Evolutionary conservation across 768 basidiomycete species (phyloP), one percentile per base, ranked within the genome.

Genomic region (Phanerochaete sordida): DNA sequence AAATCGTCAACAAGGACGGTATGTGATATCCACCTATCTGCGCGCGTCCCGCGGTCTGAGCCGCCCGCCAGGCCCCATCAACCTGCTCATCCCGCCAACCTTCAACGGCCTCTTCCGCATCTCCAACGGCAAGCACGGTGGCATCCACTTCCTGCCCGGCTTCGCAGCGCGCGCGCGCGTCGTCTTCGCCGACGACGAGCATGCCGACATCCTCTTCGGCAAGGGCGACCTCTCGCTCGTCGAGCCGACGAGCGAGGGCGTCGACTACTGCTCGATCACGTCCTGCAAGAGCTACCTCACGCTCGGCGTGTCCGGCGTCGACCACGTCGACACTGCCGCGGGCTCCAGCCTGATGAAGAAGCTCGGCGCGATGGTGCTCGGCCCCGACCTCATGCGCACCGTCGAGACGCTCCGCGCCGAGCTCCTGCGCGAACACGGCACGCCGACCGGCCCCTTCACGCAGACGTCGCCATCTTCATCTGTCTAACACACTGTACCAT

Each of bases 181-280:
- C 30, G 31, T 64, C 21, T 50, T 56, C 21, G 62, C 59, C 24
- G 50, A 59, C 56, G 62, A 64, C 46, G 48, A 58, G 23, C 55
- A 60, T 27, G 62, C 62, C 19, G 37, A 51, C 26, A 59, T 64
- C 2, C 49, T 64, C 43, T 64, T 64, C 54, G 59, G 62, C 5
- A 6, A 46, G 1, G 51, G 51, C 50, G 58, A 60, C 33, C 13
- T 59, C 8, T 39, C 56, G 31, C 6, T 11, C 1, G 52, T 35
- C 5, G 59, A 60, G 47, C 48, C 54, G 11, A 54, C 54, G 15
- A 57, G 54, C 46, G 55, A 57, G 27, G 58, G 55, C 12, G 9
- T 52, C 4, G 62, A 64, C 46, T 53, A n/a, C 24, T 51, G 47
- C 48, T 50, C 59, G 23, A 28, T 64, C 31, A 39, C 33, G 11